Conservation (phyloP, 2,329 filamentous ascomycete genomes). For the Gaeumannomyces sp. region DNA sequence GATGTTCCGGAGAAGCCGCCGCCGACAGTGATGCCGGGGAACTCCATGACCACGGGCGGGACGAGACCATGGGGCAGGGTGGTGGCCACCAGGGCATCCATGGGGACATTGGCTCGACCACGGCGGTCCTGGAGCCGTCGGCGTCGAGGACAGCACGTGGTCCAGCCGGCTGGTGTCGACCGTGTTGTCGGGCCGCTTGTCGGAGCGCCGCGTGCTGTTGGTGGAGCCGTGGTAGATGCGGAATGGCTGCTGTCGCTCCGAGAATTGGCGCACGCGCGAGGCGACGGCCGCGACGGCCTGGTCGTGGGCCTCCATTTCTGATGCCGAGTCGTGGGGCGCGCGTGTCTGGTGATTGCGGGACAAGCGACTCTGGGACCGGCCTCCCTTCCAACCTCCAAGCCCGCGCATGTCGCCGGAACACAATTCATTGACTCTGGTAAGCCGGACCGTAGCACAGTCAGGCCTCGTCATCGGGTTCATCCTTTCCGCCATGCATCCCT, state of each 20-base stretch:
- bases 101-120: slow-evolving; percentile 66
- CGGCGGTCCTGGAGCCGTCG: slow-evolving; percentile 25
- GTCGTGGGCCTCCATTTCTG: slow-evolving; percentile 37
- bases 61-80: slow-evolving; percentile 50
- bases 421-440: too few relatives aligned
- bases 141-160: slow-evolving; percentile 59
- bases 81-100: slow-evolving; percentile 56
- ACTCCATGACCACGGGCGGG: slow-evolving; percentile 64
- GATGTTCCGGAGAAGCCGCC: slow-evolving; percentile 62
- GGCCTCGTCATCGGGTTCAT: too few relatives aligned
- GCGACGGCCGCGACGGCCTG: slow-evolving; percentile 37
- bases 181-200: slow-evolving; percentile 43
- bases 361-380: too few relatives aligned
- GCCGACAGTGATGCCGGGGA: slow-evolving; percentile 63
- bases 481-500: too few relatives aligned
- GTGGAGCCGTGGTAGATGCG: slow-evolving; percentile 74
- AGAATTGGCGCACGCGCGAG: slow-evolving; percentile 36
- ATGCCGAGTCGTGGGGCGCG: background rate
- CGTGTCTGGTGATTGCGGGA: too few relatives aligned
- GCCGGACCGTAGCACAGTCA: too few relatives aligned
- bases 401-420: too few relatives aligned
- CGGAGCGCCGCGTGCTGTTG: slow-evolving; percentile 62
- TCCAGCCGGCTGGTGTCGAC: slow-evolving; percentile 62
- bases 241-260: slow-evolving; percentile 46
- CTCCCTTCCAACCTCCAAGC: too few relatives aligned